Conservation (phyloP, 2,329 filamentous ascomycete species). For the Lasiodiplodia sp. region DNA sequence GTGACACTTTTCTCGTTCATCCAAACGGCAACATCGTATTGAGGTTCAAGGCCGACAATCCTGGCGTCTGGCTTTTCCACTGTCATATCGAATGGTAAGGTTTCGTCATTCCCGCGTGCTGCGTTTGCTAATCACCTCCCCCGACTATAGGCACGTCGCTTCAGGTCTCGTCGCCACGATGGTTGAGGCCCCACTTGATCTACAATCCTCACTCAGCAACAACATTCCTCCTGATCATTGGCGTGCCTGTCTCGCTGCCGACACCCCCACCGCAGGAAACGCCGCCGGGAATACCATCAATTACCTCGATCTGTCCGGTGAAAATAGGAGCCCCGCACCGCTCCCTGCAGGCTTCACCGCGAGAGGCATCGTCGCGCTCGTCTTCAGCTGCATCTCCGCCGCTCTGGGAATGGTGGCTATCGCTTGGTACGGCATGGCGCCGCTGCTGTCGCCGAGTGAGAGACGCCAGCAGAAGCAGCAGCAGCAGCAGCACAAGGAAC, state of each 20-base stretch:
- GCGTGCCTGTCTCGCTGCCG: conserved; percentile 63
- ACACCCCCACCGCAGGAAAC: conserved; percentile 68
- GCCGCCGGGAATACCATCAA: conserved; percentile 75
- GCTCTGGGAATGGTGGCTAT: conserved; percentile 73
- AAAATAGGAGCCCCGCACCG: conserved; percentile 62
- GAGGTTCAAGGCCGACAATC: conserved; percentile 63
- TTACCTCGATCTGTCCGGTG: conserved; percentile 60
- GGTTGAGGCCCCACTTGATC: conserved; percentile 59
- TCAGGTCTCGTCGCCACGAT: conserved; percentile 61
- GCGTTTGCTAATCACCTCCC: background rate
- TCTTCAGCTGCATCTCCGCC: conserved; percentile 74
- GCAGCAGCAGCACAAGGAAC: background rate
- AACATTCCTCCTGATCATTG: conserved; percentile 69
- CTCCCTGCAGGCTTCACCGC: conserved; percentile 75
- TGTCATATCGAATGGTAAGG: conserved; percentile 38
- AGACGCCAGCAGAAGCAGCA: background rate
- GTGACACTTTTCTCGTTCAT: conserved; percentile 62
- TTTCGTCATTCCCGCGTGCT: too few relatives aligned
- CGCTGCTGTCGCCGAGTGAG: conserved; percentile 27
- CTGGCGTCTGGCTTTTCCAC: conserved; percentile 45
- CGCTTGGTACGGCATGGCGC: conserved; percentile 68
- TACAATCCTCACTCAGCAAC: conserved; percentile 61
- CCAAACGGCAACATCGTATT: conserved; percentile 64
- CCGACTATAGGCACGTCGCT: conserved; percentile 53
- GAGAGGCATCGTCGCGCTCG: conserved; percentile 75